Evolutionary conservation across 192 early-diverging fungal genomes (phyloP), one percentile per base, ranked within the genome.

Genomic region (Cladochytrium replicatum): DNA sequence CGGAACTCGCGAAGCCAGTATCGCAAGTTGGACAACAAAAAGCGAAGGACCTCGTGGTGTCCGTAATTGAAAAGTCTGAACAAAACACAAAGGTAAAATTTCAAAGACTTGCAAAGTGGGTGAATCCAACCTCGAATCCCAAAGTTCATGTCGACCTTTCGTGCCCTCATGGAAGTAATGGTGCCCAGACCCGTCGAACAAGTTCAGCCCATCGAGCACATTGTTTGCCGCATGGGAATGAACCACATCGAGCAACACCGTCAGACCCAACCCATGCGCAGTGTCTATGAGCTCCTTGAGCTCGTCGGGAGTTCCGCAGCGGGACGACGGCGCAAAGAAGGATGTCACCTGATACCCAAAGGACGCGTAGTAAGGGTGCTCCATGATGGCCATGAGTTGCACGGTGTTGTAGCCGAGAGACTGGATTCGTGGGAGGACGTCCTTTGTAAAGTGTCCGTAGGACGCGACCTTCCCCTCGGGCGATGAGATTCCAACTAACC

Each of bases 281-380:
- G 84, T 84, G 54, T 93, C 94, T 13, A 97, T 82, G 34, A 97
- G 61, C 59, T 84, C 81, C 72, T 80, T 93, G 34, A 97, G 71
- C 23, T 91, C 87, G 60, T 97, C 94, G 7, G 94, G 94, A 25
- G 86, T 84, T n/a, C 76, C 93, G 57, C 86, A 95, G 26, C 93
- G 85, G 61, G 81, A 84, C 44, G 89, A 85, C 27, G 84, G 80
- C n/a, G 89, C 88, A 67, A 90, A 98, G 67, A 94, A 96, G 55
- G 81, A 89, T 27, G 94, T 93, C 42, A 98, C 94, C 60, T 98
- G 94, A 64, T 98, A 98, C 2, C 94, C 94, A 54, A 97, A 97
- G 6, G 84, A 87, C 30, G 92, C 94, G 54, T 96, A 98, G 67
- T 98, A 98, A 24, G 94, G 91, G 52, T 98, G 94, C 63, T 98